These are phyloP conservation scores for Phytophthora brassicae DNA, from an alignment of 352 stramenopile genomes.

Conservation along the genomic window DNA sequence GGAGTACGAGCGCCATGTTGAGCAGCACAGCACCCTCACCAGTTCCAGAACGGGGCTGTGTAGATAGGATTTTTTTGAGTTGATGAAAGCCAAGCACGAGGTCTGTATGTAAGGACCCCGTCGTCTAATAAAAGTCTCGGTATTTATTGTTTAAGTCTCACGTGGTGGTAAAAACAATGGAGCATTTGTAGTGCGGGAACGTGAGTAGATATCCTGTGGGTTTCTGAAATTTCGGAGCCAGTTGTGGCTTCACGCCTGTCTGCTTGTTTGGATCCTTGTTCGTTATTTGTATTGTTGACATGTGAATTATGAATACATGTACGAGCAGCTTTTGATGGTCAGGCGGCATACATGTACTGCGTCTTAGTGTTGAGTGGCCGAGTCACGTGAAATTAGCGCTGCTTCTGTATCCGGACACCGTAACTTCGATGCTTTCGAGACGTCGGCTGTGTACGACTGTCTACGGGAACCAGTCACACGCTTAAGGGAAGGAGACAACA, in stretches of 20 bases:
- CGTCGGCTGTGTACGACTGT: too few relatives aligned
- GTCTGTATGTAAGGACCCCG: slow-evolving; percentile 30
- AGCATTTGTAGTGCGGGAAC: neutral
- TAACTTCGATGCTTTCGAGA: too few relatives aligned
- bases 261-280: neutral
- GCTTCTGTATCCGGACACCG: too few relatives aligned
- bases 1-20: slow-evolving; percentile 26
- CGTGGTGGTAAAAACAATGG: neutral
- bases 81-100: slow-evolving; percentile 28
- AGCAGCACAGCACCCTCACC: slow-evolving; percentile 18
- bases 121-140: slow-evolving; percentile 44
- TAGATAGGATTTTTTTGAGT: slow-evolving; percentile 42
- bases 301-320: too few relatives aligned
- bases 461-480: too few relatives aligned
- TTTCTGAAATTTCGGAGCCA: neutral
- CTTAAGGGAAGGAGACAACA: too few relatives aligned
- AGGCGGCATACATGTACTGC: too few relatives aligned
- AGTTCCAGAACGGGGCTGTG: slow-evolving; percentile 17
- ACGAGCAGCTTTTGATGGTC: too few relatives aligned
- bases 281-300: neutral
- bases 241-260: slow-evolving; percentile 7
- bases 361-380: too few relatives aligned
- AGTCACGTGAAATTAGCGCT: too few relatives aligned
- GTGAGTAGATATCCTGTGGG: neutral
- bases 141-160: slow-evolving; percentile 55